These are phyloP conservation scores for Amphibolis antarctica DNA, from an alignment of 106 monocot genomes.

Conservation along the genomic window DNA sequence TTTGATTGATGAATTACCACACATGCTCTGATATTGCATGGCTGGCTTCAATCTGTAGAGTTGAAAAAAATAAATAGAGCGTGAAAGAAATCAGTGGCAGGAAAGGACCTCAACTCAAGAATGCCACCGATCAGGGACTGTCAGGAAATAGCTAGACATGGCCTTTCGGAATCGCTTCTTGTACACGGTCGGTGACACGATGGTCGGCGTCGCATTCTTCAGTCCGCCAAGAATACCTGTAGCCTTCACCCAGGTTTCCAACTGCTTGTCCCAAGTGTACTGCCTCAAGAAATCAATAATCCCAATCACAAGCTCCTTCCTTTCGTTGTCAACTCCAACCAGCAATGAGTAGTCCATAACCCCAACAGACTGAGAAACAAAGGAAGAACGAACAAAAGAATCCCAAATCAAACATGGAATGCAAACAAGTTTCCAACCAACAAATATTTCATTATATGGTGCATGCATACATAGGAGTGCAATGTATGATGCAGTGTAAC, in stretches of 20 bases:
- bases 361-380: slow-evolving; percentile 45
- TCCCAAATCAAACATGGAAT: not conserved
- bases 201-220: slow-evolving; percentile 61
- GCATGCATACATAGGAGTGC: too few relatives aligned
- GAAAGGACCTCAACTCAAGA: slow-evolving; percentile 14
- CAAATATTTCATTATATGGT: too few relatives aligned
- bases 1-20: not conserved
- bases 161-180: slow-evolving; percentile 93
- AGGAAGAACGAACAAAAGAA: not conserved
- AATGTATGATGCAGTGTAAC: too few relatives aligned
- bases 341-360: slow-evolving; percentile 95
- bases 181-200: slow-evolving; percentile 71
- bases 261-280: slow-evolving; percentile 92
- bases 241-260: slow-evolving; percentile 91
- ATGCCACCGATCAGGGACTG: slow-evolving; percentile 62
- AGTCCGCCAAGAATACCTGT: slow-evolving; percentile 79
- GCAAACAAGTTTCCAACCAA: too few relatives aligned
- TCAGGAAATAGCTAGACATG: slow-evolving; percentile 80
- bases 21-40: too few relatives aligned
- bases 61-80: not conserved
- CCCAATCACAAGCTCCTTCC: slow-evolving; percentile 74
- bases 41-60: not conserved
- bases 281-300: slow-evolving; percentile 90
- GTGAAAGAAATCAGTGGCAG: not conserved
- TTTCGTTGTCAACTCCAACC: slow-evolving; percentile 66